Base-by-base conservation (phyloP, 2,329 filamentous ascomycete species). In the Daldinia sp. region DNA sequence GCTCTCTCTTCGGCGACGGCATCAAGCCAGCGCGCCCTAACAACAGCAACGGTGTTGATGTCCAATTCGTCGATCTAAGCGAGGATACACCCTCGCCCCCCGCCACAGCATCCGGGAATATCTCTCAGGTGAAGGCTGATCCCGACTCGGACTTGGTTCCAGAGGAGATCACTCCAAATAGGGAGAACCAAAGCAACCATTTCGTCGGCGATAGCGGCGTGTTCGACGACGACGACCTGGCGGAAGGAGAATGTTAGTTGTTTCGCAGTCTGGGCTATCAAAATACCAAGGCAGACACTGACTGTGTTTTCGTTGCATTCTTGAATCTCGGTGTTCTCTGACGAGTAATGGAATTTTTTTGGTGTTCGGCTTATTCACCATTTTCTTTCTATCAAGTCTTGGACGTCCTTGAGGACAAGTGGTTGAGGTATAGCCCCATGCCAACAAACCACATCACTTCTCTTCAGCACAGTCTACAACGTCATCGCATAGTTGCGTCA, bases 31-130 rank as follows among this genome's bases (percentile, higher is more conserved):
- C 30, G 5, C 6, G 25, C 23, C 4, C 45, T 6, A 17, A 11
- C 23, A 17, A 19, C 27, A 11, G 29, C 29, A 29, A 71, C 11
- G 69, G 72, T 7, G 69, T 68, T 17, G 57, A 72, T 19, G 68
- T 75, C 63, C 76, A 71, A 52, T 74, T 76, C 29, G 74, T 72
- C 3, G 66, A 74, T 58, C 72, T 78, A 21, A 72, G 76, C 21
- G 80, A 78, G 19, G 52, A 61, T n/a, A 34, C 39, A 25, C 29
- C 21, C 29, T 32, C 1, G 11, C 39, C 77, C 77, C 1, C 77
- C 5, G 6, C 75, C 19, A 80, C 79, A 73, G 39, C 15, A n/a
- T 61, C 64, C 23, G 19, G 55, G 37, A 59, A 47, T 25, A 25
- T 63, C 4, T 51, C 58, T 21, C 37, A 64, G 35, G 21, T 70